Conservation (phyloP, 2,329 filamentous ascomycete species). For the Lecanicillium sp. region DNA sequence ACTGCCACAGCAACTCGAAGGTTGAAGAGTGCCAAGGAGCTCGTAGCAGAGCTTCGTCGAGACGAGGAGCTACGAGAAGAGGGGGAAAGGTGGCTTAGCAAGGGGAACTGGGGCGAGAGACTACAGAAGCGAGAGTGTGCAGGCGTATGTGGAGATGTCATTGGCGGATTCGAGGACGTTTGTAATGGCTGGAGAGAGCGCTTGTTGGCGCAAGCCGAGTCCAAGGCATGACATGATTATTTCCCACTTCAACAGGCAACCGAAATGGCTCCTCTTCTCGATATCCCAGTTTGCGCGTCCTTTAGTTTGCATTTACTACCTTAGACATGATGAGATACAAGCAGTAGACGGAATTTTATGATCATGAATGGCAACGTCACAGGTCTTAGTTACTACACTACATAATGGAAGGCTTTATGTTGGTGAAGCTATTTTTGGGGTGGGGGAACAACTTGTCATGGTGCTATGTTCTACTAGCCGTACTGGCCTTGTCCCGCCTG, state of each 20-base stretch:
- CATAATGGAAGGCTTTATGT: too few relatives aligned
- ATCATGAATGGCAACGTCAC: background rate
- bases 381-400: too few relatives aligned
- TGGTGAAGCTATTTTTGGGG: too few relatives aligned
- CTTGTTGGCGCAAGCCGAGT: slow-evolving; percentile 58
- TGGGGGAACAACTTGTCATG: too few relatives aligned
- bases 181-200: slow-evolving; percentile 78
- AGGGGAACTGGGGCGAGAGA: slow-evolving; percentile 75
- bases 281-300: too few relatives aligned
- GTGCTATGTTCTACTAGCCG: too few relatives aligned
- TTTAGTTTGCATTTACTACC: background rate
- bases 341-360: background rate
- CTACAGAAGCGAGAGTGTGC: slow-evolving; percentile 74
- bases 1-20: slow-evolving; percentile 74
- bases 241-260: too few relatives aligned
- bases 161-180: slow-evolving; percentile 85
- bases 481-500: too few relatives aligned
- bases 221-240: slow-evolving; percentile 25
- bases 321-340: slow-evolving; percentile 5
- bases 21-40: slow-evolving; percentile 73
- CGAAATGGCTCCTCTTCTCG: background rate
- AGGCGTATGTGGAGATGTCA: slow-evolving; percentile 75
- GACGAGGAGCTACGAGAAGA: slow-evolving; percentile 80
- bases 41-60: slow-evolving; percentile 74
- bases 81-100: slow-evolving; percentile 72